Base-by-base conservation (phyloP, 2,329 filamentous ascomycete genomes). In the Decorospora gaudefroyi region DNA sequence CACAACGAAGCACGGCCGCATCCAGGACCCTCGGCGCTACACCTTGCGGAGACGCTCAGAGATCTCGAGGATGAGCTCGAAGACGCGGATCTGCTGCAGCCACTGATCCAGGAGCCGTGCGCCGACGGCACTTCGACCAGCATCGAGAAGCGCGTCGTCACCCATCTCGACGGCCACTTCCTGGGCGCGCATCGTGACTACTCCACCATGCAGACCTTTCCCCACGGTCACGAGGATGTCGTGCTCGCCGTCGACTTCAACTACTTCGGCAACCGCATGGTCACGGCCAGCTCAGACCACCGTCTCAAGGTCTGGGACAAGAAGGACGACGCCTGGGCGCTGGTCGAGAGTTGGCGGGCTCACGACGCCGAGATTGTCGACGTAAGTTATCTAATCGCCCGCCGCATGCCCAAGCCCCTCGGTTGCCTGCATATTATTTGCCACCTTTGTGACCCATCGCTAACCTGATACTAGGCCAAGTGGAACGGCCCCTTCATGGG, bases 401-500 rank as follows among this genome's bases (percentile, higher is more conserved):
- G 50, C 49, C 51, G 47, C 49, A 42, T 27, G 33, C 33, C 43
- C 51, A n/a, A n/a, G n/a, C 45, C 35, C 51, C 44, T 50, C 42
- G 42, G 50, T 43, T 35, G 46, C 51, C 47, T 57, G 49, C 48
- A 61, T 56, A 32, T 36, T 25, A 23, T 49, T 55, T 51, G 50
- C 49, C 50, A 48, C 47, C 37, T 32, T 40, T 45, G 42, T 46
- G 46, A 45, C 46, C 15, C 28, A 19, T 22, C 45, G 50, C 62
- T 69, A 49, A 68, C 40, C 26, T 8, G 6, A 32, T 31, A 12
- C 34, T 64, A 92, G 88, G 84, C 95, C 41, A 89, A 93, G 78
- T 97, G 92, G 91, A 88, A 95, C 44, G 89, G 90, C 1, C 88
- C 90, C 0, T 92, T 88, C 52, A 85, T 93, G 47, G 93, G 93